These are phyloP conservation scores for Chloris gayana DNA, from an alignment of 176 grass and related monocot genomes.

Conservation along the genomic window DNA sequence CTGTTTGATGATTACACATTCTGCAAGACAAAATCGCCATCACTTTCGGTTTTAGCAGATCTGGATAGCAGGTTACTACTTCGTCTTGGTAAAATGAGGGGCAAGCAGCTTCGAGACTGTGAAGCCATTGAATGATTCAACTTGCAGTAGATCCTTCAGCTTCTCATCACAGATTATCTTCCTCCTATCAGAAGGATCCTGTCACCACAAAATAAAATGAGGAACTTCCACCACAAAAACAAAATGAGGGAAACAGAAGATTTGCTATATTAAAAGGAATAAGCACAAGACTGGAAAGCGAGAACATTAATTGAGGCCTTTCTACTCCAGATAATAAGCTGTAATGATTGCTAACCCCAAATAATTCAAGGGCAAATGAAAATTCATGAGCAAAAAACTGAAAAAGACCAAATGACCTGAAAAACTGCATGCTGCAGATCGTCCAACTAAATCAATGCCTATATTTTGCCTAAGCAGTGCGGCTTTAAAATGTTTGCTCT, in stretches of 20 bases:
- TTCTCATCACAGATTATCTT: conserved; percentile 97
- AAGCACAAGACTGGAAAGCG: not conserved
- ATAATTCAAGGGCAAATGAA: not conserved
- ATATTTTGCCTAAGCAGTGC: conserved; percentile 1
- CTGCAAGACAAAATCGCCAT: conserved; percentile 62
- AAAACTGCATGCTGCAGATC: not conserved
- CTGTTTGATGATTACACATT: conserved; percentile 50
- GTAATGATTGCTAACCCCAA: not conserved
- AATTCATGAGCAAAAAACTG: conserved; percentile 18
- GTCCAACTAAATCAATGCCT: conserved; percentile 6
- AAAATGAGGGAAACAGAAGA: conserved; percentile 12
- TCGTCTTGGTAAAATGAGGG: conserved; percentile 86
- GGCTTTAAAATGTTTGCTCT: not conserved
- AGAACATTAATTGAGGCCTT: not conserved
- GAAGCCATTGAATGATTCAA: conserved; percentile 88
- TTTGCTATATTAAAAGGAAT: conserved; percentile 25
- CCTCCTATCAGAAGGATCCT: conserved; percentile 99
- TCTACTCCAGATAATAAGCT: not conserved
- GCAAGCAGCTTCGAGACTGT: conserved; percentile 77
- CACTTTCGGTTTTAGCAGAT: conserved; percentile 47
- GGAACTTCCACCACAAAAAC: conserved; percentile 25
- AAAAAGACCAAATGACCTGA: not conserved
- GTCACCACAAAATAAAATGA: conserved; percentile 40
- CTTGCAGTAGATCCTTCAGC: conserved; percentile 87
- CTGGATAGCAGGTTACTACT: conserved; percentile 43